Evolutionary conservation across 2,329 filamentous ascomycete genomes (phyloP).

Genomic region (Clathrospora elynae): DNA sequence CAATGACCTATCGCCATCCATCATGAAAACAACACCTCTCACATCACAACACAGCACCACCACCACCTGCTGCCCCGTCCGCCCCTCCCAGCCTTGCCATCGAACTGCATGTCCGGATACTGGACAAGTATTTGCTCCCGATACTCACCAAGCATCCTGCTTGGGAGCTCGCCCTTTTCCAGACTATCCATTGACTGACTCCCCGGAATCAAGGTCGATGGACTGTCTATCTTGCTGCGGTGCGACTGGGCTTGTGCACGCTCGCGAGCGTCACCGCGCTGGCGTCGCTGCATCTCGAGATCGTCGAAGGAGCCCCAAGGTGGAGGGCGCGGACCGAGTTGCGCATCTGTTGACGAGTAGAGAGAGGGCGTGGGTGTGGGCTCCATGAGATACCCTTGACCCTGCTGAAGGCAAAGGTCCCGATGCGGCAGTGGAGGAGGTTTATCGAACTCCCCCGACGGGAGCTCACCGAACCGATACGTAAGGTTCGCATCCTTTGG

Average conservation of each 20-base stretch:
- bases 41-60: constrained; percentile 27
- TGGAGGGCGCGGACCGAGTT: constrained; percentile 17
- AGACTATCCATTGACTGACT: constrained; percentile 2
- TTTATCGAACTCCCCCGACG: neutral
- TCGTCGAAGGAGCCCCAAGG: constrained; percentile 22
- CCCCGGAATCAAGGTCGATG: neutral
- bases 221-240: neutral
- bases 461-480: constrained; percentile 17
- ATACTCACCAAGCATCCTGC: constrained; percentile 27
- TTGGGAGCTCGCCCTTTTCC: constrained; percentile 10
- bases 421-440: neutral
- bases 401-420: too few species aligned
- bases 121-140: constrained; percentile 24
- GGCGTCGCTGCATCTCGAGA: constrained; percentile 14
- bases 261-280: constrained; percentile 10
- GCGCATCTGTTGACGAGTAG: neutral
- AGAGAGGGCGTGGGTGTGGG: neutral
- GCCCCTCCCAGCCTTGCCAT: constrained; percentile 16
- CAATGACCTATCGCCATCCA: too few species aligned
- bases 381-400: neutral
- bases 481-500: constrained; percentile 18
- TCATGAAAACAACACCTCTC: constrained; percentile 1
- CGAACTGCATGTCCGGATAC: constrained; percentile 33
- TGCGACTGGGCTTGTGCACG: constrained; percentile 1
- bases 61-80: constrained; percentile 1